Evolutionary conservation across 1,284 basidiomycete genomes (phyloP).

Genomic region (Malassezia sympodialis): DNA sequence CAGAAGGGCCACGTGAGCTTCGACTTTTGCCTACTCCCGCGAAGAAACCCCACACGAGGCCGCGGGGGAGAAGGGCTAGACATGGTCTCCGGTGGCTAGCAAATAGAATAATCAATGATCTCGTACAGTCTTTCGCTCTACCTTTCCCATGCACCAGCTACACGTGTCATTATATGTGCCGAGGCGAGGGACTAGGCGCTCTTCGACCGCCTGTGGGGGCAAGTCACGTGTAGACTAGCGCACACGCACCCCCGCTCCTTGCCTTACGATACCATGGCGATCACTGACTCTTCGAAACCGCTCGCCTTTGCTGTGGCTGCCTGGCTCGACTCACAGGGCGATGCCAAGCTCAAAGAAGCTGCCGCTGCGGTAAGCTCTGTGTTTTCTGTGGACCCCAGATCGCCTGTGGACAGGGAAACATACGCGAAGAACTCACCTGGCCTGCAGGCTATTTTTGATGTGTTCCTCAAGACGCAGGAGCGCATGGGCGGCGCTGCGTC

Average conservation of each 20-base stretch:
- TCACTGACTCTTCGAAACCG: slow-evolving; percentile 14
- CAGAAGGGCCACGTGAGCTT: too few relatives aligned
- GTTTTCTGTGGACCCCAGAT: slow-evolving; percentile 27
- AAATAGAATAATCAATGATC: too few relatives aligned
- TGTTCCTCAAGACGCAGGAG: slow-evolving; percentile 46
- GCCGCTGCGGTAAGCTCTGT: slow-evolving; percentile 27
- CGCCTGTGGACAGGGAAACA: slow-evolving; percentile 24
- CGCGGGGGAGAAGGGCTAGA: too few relatives aligned
- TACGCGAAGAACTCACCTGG: slow-evolving; percentile 35
- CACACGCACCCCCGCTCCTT: not conserved
- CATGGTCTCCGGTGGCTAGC: too few relatives aligned
- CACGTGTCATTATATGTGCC: not conserved
- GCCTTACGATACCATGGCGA: not conserved
- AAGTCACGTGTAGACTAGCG: not conserved
- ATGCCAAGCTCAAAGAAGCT: slow-evolving; percentile 26
- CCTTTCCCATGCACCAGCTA: too few relatives aligned
- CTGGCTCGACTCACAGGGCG: slow-evolving; percentile 32
- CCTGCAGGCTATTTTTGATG: slow-evolving; percentile 43
- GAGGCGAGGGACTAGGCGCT: not conserved
- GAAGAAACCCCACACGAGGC: too few relatives aligned
- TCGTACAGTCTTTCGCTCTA: too few relatives aligned
- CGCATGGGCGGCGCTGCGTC: slow-evolving; percentile 27
- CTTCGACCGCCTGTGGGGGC: not conserved
- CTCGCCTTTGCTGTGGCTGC: slow-evolving; percentile 37
- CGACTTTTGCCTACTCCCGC: too few relatives aligned